Percentiles rank a stretch among this genome's conserved stretches.
phyloP scores from a whole-genome alignment of 1,284 basidiomycete genomes.

The Ustilago cynodontis region DNA sequence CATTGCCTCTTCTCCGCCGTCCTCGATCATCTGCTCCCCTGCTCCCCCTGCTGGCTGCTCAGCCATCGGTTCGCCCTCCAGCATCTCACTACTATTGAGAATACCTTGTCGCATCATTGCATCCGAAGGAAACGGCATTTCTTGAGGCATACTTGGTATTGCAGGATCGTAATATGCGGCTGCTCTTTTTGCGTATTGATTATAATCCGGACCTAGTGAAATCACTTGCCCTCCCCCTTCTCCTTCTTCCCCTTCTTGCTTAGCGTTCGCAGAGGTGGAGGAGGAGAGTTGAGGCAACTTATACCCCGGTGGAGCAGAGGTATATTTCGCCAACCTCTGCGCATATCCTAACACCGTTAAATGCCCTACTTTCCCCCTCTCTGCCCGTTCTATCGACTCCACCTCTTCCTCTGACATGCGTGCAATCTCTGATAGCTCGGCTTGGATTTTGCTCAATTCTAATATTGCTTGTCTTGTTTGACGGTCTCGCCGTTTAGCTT shows the following conservation, averaged over 20 bases:
- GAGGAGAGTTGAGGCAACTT: slow-evolving; percentile 34
- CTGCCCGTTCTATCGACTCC: slow-evolving; percentile 39
- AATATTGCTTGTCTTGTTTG: slow-evolving; percentile 43
- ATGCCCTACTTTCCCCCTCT: slow-evolving; percentile 39
- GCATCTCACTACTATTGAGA: slow-evolving; percentile 52
- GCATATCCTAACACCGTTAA: slow-evolving; percentile 50
- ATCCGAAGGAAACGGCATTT: slow-evolving; percentile 61
- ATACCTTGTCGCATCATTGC: slow-evolving; percentile 62
- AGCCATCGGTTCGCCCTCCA: slow-evolving; percentile 38
- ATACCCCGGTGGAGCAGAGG: slow-evolving; percentile 59
- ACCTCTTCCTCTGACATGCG: slow-evolving; percentile 33
- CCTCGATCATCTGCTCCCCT: slow-evolving; percentile 19
- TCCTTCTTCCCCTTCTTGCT: neutral
- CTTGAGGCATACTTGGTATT: slow-evolving; percentile 59
- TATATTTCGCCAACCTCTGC: slow-evolving; percentile 55
- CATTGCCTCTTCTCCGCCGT: slow-evolving; percentile 15
- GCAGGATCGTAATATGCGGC: slow-evolving; percentile 61
- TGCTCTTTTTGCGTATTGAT: slow-evolving; percentile 52
- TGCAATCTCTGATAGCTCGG: slow-evolving; percentile 50
- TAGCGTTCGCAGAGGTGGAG: neutral
- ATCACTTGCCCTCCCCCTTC: slow-evolving; percentile 17
- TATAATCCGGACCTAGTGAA: slow-evolving; percentile 53
- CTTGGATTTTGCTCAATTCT: slow-evolving; percentile 37
- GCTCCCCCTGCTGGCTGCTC: slow-evolving; percentile 17
- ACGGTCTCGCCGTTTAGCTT: slow-evolving; percentile 38